Percentiles rank a stretch among this genome's conserved stretches.
phyloP scores from a whole-genome alignment of 2,329 filamentous ascomycete genomes.

The Myriosclerotinia scirpicola region DNA sequence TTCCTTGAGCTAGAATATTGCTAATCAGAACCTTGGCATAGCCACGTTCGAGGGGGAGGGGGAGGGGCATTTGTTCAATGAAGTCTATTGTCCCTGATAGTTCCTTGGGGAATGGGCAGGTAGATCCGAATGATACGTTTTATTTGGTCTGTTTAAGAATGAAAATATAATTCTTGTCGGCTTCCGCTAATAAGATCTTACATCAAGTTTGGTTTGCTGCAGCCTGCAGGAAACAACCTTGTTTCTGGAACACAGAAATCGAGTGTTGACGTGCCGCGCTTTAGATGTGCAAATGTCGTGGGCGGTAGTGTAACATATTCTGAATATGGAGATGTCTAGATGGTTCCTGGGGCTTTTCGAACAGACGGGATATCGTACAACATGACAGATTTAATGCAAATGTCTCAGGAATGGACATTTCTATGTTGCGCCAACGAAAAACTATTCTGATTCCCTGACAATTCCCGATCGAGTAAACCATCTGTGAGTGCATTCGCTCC shows the following conservation, averaged over 20 bases:
- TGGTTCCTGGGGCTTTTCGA: neutral
- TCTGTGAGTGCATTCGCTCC: neutral
- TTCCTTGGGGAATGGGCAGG: too few species aligned
- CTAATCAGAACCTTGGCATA: neutral
- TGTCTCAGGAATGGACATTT: neutral
- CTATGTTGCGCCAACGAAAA: too few species aligned
- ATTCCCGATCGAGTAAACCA: neutral
- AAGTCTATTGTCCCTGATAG: too few species aligned
- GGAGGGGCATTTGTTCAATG: neutral
- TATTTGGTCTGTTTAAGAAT: neutral
- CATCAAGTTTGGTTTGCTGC: too few species aligned
- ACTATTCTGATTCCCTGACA: neutral
- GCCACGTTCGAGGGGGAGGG: neutral
- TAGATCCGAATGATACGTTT: too few species aligned
- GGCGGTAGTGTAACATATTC: neutral
- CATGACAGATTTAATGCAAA: neutral
- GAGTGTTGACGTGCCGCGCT: too few species aligned
- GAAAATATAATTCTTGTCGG: neutral
- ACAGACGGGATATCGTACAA: neutral
- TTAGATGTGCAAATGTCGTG: neutral
- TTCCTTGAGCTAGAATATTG: neutral
- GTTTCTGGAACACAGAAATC: too few species aligned
- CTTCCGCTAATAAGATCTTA: neutral
- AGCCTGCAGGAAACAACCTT: too few species aligned
- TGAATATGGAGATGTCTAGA: neutral